Evolutionary conservation across 1,139 yeast species (phyloP).

Genomic region (Saccharomyces hybrid): DNA sequence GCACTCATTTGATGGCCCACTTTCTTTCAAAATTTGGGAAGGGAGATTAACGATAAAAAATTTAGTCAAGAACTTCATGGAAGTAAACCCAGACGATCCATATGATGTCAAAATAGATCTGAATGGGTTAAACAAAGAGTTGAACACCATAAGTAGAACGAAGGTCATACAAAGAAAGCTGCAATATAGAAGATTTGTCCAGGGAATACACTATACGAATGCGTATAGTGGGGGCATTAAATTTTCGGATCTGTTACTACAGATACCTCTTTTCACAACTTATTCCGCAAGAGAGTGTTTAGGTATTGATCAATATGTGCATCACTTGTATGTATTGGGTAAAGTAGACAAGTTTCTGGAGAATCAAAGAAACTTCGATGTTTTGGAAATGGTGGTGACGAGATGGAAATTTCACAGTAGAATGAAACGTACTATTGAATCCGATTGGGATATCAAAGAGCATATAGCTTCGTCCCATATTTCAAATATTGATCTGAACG

Average conservation of each 20-base stretch:
- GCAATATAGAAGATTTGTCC: conserved; percentile 52
- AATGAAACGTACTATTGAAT: conserved; percentile 8
- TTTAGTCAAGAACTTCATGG: conserved; percentile 47
- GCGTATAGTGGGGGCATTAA: conserved; percentile 51
- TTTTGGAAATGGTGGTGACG: conserved; percentile 50
- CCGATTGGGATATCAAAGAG: background rate
- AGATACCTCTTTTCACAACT: conserved; percentile 67
- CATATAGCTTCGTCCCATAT: background rate
- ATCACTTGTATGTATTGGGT: conserved; percentile 53
- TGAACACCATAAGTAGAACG: conserved; percentile 44
- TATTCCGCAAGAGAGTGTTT: conserved; percentile 66
- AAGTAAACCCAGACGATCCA: conserved; percentile 43
- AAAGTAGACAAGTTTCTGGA: conserved; percentile 50
- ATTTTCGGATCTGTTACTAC: conserved; percentile 57
- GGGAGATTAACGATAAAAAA: conserved; percentile 48
- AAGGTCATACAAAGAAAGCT: conserved; percentile 47
- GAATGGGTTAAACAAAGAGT: conserved; percentile 38
- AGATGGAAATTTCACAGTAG: conserved; percentile 46
- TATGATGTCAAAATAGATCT: conserved; percentile 51
- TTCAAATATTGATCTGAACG: background rate
- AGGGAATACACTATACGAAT: conserved; percentile 52
- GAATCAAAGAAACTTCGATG: conserved; percentile 43
- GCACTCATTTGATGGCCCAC: conserved; percentile 60
- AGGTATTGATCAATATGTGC: conserved; percentile 67
- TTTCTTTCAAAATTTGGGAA: conserved; percentile 60